phyloP scores from a whole-genome alignment of 805 yeast genomes.

The Zygoascus tannicola region DNA sequence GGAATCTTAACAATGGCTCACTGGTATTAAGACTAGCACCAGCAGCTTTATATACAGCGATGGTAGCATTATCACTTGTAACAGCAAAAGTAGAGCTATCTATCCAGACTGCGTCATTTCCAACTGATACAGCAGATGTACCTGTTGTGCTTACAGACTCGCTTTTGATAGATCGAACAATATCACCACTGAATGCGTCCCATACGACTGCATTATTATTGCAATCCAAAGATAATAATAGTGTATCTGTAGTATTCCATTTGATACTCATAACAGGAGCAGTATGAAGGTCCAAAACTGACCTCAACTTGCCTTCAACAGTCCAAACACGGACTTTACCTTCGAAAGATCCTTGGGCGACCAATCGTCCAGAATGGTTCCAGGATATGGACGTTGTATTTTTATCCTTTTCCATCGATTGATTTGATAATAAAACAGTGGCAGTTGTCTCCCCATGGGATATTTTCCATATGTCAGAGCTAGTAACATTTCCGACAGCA shows the following conservation, averaged over 20 bases:
- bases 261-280: constrained; percentile 45
- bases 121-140: constrained; percentile 17
- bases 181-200: constrained; percentile 52
- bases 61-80: constrained; percentile 49
- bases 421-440: constrained; percentile 7
- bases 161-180: constrained; percentile 9
- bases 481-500: constrained; percentile 9
- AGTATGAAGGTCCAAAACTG: constrained; percentile 41
- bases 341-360: constrained; percentile 55
- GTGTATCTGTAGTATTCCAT: constrained; percentile 54
- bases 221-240: constrained; percentile 51
- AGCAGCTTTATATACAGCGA: constrained; percentile 43
- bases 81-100: constrained; percentile 58
- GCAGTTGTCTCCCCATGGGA: neutral
- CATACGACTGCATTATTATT: constrained; percentile 50
- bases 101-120: constrained; percentile 65
- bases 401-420: constrained; percentile 14
- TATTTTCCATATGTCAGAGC: constrained; percentile 1
- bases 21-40: constrained; percentile 35
- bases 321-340: constrained; percentile 82
- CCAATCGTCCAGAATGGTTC: constrained; percentile 55
- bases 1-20: constrained; percentile 40
- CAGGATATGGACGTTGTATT: constrained; percentile 36
- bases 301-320: constrained; percentile 54
- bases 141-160: constrained; percentile 1